Base-by-base conservation (phyloP, 345 rosid species). In the Litchi chinensis region DNA sequence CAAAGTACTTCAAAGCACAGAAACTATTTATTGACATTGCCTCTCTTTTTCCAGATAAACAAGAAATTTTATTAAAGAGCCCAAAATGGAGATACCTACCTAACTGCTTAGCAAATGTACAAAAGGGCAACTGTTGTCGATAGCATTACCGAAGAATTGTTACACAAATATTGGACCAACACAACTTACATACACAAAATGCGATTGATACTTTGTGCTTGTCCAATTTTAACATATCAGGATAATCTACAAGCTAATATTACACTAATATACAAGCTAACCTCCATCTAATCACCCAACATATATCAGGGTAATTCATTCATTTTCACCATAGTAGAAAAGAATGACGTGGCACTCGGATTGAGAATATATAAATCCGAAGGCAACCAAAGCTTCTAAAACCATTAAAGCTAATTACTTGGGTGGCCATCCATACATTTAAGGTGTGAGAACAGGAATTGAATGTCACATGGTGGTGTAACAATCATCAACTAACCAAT, bases 1-100 rank as follows among this genome's bases (percentile, higher is more conserved):
- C 70, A 71, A 65, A 67, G 28, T 59, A 71, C 68, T 71, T 72
- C 60, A 70, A 62, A 56, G 76, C 50, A 70, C 44, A 22, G 59
- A 65, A 76, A 19, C 24, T 48, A 26, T 46, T 10, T 64, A 22
- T n/a, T 75, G 10, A 18, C 28, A 28, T 48, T 48, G 46, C 24
- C 39, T 19, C 48, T 65, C 43, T 4, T 28, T 64, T 64, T 65
- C 26, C 32, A 11, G 43, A 24, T 59, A 9, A 56, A 60, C 65
- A 60, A 54, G 18, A 71, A 71, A 71, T 5, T 24, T 39, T 32
- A 52, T 16, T 22, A 32, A 71, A 9, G 41, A 10, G 8, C 24
- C 13, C 7, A 54, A 54, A 26, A 48, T 37, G 56, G 26, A 18
- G 32, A 26, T 50, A 50, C 19, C 16, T 48, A 28, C 6, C 37